A percentile compares a stretch with the other conserved stretches of the same genome.
These are phyloP conservation scores for Besnoitia besnoiti DNA, from an alignment of 169 alveolate genomes.

Conservation along the genomic window DNA sequence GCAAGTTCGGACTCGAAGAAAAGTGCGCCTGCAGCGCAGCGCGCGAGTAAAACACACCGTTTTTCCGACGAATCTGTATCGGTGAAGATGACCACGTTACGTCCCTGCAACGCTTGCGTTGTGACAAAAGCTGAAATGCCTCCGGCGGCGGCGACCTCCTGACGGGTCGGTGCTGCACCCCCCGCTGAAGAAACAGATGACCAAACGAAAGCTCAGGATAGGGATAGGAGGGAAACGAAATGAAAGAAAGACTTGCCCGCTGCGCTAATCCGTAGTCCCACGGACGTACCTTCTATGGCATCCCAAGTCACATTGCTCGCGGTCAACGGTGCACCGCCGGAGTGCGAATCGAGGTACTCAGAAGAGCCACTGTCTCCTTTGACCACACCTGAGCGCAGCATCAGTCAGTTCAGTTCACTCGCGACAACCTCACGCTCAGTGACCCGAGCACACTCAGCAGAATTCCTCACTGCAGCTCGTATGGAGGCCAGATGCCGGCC, in stretches of 20 bases:
- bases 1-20: too few relatives aligned
- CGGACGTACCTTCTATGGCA: not conserved
- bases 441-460: too few relatives aligned
- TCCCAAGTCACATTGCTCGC: not conserved
- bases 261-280: not conserved
- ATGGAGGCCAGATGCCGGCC: too few relatives aligned
- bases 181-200: not conserved
- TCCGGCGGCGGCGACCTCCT: constrained; percentile 10
- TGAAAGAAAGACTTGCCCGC: not conserved
- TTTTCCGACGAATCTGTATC: constrained; percentile 15
- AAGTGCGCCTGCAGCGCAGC: too few relatives aligned
- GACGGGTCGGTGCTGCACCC: constrained; percentile 14
- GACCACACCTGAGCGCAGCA: not conserved
- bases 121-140: constrained; percentile 6
- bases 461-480: too few relatives aligned
- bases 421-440: too few relatives aligned
- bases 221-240: not conserved
- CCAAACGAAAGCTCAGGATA: not conserved
- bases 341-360: not conserved
- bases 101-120: not conserved
- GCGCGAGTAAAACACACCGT: not conserved
- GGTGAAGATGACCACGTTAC: not conserved
- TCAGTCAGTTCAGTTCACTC: too few relatives aligned
- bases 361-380: not conserved
- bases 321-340: not conserved